Conservation (phyloP, 495 filamentous ascomycete genomes). For the Amphirosellinia nigrospora region DNA sequence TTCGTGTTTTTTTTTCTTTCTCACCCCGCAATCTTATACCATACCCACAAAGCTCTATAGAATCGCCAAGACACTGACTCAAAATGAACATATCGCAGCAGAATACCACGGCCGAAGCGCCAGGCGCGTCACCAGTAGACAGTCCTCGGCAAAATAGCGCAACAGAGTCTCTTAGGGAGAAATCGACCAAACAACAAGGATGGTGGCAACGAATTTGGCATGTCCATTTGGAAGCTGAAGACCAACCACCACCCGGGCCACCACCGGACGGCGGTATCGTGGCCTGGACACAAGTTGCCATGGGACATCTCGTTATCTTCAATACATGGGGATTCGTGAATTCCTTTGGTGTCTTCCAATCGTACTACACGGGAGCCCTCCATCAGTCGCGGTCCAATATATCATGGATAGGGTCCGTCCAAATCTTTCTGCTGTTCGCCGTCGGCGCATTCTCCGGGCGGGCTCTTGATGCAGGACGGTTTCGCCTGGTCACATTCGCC, state of each 20-base stretch:
- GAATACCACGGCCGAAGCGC: background rate
- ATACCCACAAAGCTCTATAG: background rate
- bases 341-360: conserved; percentile 48
- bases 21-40: background rate
- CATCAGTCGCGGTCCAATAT: conserved; percentile 40
- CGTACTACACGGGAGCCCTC: conserved; percentile 45
- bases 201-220: conserved; percentile 9
- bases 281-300: conserved; percentile 47
- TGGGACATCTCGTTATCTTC: conserved; percentile 42
- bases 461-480: conserved; percentile 43
- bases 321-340: conserved; percentile 46
- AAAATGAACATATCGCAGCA: background rate
- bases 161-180: background rate
- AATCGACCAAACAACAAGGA: background rate
- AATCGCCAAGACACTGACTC: background rate
- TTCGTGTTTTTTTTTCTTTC: background rate
- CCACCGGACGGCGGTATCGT: conserved; percentile 43
- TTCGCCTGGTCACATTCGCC: conserved; percentile 35
- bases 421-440: conserved; percentile 45
- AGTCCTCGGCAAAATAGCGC: background rate
- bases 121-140: background rate
- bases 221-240: background rate
- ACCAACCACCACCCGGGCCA: background rate
- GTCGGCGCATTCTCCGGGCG: conserved; percentile 44
- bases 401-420: conserved; percentile 49